Evolutionary conservation across 208 protist species (phyloP).

Genomic region (Angomonas deanei): DNA sequence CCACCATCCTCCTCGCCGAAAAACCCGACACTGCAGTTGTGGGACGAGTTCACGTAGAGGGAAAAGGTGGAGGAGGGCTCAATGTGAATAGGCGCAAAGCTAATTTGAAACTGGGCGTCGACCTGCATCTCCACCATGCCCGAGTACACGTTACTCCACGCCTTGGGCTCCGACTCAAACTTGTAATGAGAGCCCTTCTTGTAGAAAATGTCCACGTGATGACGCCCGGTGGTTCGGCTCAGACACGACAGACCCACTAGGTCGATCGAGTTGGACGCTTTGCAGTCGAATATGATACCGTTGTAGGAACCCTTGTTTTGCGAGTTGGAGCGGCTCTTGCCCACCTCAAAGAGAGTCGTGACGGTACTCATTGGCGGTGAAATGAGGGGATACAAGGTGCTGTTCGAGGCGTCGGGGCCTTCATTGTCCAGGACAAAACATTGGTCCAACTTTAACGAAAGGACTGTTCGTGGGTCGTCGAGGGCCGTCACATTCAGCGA

Average conservation of each 20-base stretch:
- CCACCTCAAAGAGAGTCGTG: constrained; percentile 77
- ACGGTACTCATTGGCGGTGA: constrained; percentile 49
- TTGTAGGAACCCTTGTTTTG: constrained; percentile 78
- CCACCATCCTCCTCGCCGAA: constrained; percentile 82
- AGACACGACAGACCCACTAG: constrained; percentile 66
- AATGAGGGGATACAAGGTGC: constrained; percentile 54
- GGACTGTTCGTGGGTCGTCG: constrained; percentile 45
- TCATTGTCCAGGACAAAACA: constrained; percentile 80
- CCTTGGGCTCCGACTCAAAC: constrained; percentile 44
- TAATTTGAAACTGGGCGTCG: constrained; percentile 54
- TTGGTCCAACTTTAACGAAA: constrained; percentile 38
- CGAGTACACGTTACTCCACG: constrained; percentile 73
- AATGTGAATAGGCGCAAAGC: constrained; percentile 49
- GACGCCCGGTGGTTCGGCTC: constrained; percentile 60
- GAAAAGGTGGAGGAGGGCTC: constrained; percentile 65
- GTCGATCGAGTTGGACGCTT: constrained; percentile 58
- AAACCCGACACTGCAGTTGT: constrained; percentile 84
- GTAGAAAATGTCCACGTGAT: constrained; percentile 83
- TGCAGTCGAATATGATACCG: constrained; percentile 89
- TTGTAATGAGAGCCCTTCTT: constrained; percentile 64
- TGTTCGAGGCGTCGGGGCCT: constrained; percentile 27
- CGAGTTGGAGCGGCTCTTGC: constrained; percentile 63
- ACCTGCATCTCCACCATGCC: constrained; percentile 71
- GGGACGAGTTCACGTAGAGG: constrained; percentile 86
- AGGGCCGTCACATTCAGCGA: constrained; percentile 50